These are phyloP conservation scores for Akanthomyces muscarius DNA, from an alignment of 2,329 filamentous ascomycete genomes.

Conservation along the genomic window DNA sequence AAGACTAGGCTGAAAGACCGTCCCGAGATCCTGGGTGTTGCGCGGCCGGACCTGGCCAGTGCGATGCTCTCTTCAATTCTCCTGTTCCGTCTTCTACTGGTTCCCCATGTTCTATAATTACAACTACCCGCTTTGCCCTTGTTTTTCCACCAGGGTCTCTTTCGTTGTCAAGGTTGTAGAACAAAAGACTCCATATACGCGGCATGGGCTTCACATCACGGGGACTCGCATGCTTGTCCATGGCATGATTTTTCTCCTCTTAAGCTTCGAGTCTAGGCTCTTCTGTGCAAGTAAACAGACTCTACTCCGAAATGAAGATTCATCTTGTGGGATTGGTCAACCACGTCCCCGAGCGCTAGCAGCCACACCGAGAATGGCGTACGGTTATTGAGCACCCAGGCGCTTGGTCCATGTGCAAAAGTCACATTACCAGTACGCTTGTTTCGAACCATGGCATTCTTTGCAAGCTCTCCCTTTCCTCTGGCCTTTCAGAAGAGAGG, in stretches of 20 bases:
- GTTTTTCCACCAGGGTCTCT: background rate
- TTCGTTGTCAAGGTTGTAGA: background rate
- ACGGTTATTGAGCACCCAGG: background rate
- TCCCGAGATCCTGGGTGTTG: background rate
- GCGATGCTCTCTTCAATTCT: background rate
- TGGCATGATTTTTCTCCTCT: background rate
- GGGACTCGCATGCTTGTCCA: background rate
- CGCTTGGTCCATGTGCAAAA: background rate
- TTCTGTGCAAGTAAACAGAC: background rate
- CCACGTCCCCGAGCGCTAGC: background rate
- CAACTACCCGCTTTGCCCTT: background rate
- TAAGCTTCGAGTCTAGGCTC: background rate
- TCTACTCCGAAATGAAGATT: background rate
- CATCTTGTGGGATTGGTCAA: background rate
- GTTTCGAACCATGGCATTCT: background rate
- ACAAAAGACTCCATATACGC: background rate
- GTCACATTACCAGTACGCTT: too few species aligned
- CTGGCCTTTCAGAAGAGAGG: too few species aligned
- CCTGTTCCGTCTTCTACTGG: background rate
- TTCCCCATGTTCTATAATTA: background rate
- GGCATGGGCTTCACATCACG: conserved; percentile 1
- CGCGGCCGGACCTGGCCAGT: background rate
- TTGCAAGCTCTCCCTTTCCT: background rate
- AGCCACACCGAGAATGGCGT: background rate
- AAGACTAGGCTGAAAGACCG: background rate